A percentile compares a stretch with the other conserved stretches of the same genome.
Conservation (phyloP, 1,284 basidiomycete genomes). For the Leccinum angustisporum region DNA sequence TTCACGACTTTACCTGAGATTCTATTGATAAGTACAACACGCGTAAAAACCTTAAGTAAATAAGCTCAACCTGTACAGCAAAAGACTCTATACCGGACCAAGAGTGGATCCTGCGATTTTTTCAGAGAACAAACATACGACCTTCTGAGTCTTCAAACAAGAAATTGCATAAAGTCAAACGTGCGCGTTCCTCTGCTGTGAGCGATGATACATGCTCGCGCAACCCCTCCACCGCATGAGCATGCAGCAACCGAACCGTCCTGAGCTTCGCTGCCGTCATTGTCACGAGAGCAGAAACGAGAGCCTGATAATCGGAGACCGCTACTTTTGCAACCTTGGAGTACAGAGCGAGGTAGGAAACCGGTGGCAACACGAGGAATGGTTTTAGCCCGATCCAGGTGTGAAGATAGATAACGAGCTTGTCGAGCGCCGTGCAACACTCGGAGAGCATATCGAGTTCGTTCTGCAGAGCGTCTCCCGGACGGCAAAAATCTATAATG, state of each 20-base stretch:
- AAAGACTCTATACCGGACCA: not conserved
- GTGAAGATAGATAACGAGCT: slow-evolving; percentile 26
- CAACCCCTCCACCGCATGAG: slow-evolving; percentile 13
- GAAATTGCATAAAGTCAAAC: slow-evolving; percentile 17
- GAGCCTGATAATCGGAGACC: slow-evolving; percentile 14
- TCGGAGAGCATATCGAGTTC: slow-evolving; percentile 30
- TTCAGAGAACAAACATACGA: slow-evolving; percentile 14
- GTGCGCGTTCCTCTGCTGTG: slow-evolving; percentile 9
- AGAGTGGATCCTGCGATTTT: not conserved
- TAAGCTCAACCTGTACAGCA: not conserved
- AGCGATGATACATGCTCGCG: slow-evolving; percentile 7
- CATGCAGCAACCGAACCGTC: slow-evolving; percentile 24
- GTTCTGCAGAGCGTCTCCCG: slow-evolving; percentile 24
- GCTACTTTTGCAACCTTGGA: slow-evolving; percentile 17
- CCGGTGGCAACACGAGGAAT: slow-evolving; percentile 23
- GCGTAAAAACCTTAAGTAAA: not conserved
- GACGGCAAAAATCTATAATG: slow-evolving; percentile 30
- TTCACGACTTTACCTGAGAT: not conserved
- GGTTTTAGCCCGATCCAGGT: slow-evolving; percentile 25
- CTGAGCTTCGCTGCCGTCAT: slow-evolving; percentile 25
- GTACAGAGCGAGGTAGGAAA: slow-evolving; percentile 27
- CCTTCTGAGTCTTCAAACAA: slow-evolving; percentile 28
- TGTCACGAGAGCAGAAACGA: slow-evolving; percentile 26
- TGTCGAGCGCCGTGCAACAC: slow-evolving; percentile 25
- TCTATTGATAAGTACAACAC: not conserved